Evolutionary conservation across 805 yeast species (phyloP).

Genomic region (Teunomyces tritomae): DNA sequence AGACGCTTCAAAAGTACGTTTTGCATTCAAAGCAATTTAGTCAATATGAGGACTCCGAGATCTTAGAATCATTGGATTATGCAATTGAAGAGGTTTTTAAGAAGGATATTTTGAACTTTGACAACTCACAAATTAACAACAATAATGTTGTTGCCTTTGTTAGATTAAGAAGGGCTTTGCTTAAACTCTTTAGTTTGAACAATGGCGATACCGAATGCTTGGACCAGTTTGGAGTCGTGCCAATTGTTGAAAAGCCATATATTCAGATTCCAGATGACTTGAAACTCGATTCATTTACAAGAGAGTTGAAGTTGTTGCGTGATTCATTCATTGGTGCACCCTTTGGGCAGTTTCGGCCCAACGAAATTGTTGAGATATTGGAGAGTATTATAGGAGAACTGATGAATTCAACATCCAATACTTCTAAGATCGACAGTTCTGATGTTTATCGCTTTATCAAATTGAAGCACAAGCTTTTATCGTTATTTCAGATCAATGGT

Average conservation of each 20-base stretch:
- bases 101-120: slow-evolving; percentile 1
- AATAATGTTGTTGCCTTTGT: slow-evolving; percentile 5
- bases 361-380: slow-evolving; percentile 15
- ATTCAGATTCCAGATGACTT: slow-evolving; percentile 20
- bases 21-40: slow-evolving; percentile 5
- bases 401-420: slow-evolving; percentile 8
- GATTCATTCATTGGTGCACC: slow-evolving; percentile 8
- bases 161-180: slow-evolving; percentile 4
- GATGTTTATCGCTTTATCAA: slow-evolving; percentile 15
- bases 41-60: slow-evolving; percentile 8
- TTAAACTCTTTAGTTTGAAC: slow-evolving; percentile 6
- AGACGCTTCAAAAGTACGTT: slow-evolving; percentile 10
- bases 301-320: slow-evolving; percentile 18
- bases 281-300: slow-evolving; percentile 13
- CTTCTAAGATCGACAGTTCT: slow-evolving; percentile 12
- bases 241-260: slow-evolving; percentile 2
- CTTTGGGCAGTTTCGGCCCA: slow-evolving; percentile 6
- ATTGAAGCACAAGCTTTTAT: slow-evolving; percentile 14
- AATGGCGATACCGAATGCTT: slow-evolving; percentile 7
- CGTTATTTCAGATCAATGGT: slow-evolving; percentile 49
- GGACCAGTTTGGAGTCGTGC: slow-evolving; percentile 5
- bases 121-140: background rate
- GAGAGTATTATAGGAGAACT: slow-evolving; percentile 16
- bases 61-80: slow-evolving; percentile 7
- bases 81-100: slow-evolving; percentile 2